Percentiles rank a stretch among this genome's conserved stretches.
phyloP scores from a whole-genome alignment of 176 grass and related monocot genomes.

The Phyllostachys edulis region DNA sequence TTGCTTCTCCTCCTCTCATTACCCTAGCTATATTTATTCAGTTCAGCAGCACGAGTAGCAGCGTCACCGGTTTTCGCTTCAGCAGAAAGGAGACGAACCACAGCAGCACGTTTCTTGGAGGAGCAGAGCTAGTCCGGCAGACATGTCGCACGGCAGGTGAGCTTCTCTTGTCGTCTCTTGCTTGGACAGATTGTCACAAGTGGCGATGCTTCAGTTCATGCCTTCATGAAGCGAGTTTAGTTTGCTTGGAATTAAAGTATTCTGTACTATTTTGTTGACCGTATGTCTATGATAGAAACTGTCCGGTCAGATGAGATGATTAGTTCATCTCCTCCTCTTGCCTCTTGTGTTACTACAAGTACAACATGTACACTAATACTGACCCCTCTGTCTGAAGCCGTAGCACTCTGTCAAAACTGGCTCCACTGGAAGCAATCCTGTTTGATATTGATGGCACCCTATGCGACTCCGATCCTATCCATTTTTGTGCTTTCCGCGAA shows the following conservation, averaged over 20 bases:
- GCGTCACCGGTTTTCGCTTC: background rate
- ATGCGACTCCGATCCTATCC: constrained; percentile 81
- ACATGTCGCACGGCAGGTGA: constrained; percentile 31
- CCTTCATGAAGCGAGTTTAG: too few species aligned
- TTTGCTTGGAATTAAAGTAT: too few species aligned
- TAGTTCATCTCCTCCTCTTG: too few species aligned
- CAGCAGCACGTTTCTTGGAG: background rate
- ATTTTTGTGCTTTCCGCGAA: constrained; percentile 68
- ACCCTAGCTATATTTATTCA: too few species aligned
- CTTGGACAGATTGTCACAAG: background rate
- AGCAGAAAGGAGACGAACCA: background rate
- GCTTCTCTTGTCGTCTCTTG: background rate
- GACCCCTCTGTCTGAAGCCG: constrained; percentile 1
- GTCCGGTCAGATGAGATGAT: too few species aligned
- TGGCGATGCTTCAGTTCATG: too few species aligned
- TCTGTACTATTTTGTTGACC: too few species aligned
- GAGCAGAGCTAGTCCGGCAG: background rate
- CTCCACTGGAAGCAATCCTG: constrained; percentile 69
- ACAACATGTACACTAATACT: background rate
- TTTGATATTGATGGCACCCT: constrained; percentile 90
- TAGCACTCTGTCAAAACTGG: constrained; percentile 43
- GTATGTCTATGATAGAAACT: too few species aligned
- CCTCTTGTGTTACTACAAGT: too few species aligned
- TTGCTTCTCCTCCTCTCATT: background rate
- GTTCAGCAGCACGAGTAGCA: too few species aligned